phyloP scores from a whole-genome alignment of 495 filamentous ascomycete genomes.

The Penicillium macrosclerotiorum region DNA sequence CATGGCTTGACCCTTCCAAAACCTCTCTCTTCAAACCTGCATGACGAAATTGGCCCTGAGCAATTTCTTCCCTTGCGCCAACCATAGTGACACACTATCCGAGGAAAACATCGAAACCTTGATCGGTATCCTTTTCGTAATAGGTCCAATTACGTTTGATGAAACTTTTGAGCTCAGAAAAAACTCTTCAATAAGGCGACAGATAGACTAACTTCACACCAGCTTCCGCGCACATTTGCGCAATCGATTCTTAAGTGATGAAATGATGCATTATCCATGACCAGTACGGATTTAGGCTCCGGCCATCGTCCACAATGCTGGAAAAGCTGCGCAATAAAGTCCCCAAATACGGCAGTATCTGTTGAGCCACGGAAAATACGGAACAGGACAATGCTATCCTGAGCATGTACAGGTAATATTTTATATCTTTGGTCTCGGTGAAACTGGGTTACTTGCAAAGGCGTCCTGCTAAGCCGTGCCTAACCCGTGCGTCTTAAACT shows the following conservation, averaged over 20 bases:
- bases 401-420: constrained; percentile 34
- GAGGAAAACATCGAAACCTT: constrained; percentile 28
- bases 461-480: constrained; percentile 28
- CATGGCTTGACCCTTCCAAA: constrained; percentile 1
- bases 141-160: constrained; percentile 6
- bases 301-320: constrained; percentile 33
- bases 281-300: constrained; percentile 34
- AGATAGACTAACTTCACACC: constrained; percentile 34
- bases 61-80: constrained; percentile 10
- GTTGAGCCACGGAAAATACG: constrained; percentile 35
- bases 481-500: neutral
- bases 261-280: constrained; percentile 42
- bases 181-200: constrained; percentile 20
- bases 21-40: neutral
- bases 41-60: no score
- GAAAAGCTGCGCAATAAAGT: constrained; percentile 40
- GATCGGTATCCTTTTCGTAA: constrained; percentile 31
- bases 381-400: constrained; percentile 34
- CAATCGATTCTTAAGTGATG: constrained; percentile 30
- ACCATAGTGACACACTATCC: constrained; percentile 22
- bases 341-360: constrained; percentile 36
- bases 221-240: constrained; percentile 30
- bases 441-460: constrained; percentile 30
- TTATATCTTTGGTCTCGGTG: constrained; percentile 31
- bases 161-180: constrained; percentile 23